phyloP scores from a whole-genome alignment of 352 stramenopile genomes.

The Phytopythium oedochilum region DNA sequence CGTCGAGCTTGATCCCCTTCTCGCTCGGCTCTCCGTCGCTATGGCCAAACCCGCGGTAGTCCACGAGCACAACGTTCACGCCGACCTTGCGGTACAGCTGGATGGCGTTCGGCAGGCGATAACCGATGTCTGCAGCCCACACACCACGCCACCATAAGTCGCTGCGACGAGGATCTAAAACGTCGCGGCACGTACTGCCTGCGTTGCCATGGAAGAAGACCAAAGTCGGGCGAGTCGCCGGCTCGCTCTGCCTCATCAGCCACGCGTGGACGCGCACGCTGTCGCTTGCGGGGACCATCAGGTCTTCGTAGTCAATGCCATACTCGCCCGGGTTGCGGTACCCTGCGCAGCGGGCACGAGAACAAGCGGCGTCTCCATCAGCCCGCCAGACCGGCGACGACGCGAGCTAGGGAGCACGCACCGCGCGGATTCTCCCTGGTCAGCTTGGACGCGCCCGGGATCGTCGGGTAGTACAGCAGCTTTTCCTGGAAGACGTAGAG shows the following conservation, averaged over 20 bases:
- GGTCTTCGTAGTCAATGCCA: conserved; percentile 86
- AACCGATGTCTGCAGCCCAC: conserved; percentile 80
- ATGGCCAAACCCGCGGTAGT: conserved; percentile 94
- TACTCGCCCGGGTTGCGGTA: conserved; percentile 88
- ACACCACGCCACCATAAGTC: neutral
- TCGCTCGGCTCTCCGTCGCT: conserved; percentile 86
- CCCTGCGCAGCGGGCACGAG: conserved; percentile 19
- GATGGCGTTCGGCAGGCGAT: conserved; percentile 90
- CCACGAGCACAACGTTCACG: conserved; percentile 90
- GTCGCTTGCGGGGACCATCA: conserved; percentile 84
- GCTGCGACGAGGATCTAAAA: neutral
- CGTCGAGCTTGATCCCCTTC: conserved; percentile 89
- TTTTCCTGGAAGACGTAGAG: conserved; percentile 83
- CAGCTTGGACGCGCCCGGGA: conserved; percentile 71
- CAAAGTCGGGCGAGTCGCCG: conserved; percentile 66
- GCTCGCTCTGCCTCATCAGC: conserved; percentile 86
- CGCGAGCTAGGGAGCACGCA: conserved; percentile 6
- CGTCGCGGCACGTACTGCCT: conserved; percentile 59
- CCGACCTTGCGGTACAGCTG: conserved; percentile 86
- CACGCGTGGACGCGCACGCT: conserved; percentile 89
- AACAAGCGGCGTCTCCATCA: neutral
- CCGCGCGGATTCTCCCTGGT: conserved; percentile 77
- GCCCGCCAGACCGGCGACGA: conserved; percentile 1
- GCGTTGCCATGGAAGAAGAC: conserved; percentile 96
- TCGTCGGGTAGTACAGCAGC: conserved; percentile 79